Evolutionary conservation across 192 early-diverging fungal genomes (phyloP), one percentile per base, ranked within the genome.

Genomic region (Coemansia sp.): DNA sequence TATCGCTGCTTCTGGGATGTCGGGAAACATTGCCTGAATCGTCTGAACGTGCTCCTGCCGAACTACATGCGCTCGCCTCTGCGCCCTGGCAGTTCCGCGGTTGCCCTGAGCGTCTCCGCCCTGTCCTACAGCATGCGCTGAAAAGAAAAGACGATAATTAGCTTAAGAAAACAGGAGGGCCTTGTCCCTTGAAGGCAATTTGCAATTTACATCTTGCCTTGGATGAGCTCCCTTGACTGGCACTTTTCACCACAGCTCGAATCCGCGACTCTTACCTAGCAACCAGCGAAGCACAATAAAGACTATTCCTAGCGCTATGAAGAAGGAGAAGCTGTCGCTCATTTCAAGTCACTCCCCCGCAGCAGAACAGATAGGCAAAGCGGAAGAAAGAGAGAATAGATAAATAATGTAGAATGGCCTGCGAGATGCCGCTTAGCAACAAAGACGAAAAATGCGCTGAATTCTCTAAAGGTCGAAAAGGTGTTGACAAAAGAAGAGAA

Each of bases 1-100:
- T 52, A 94, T 89, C 28, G 90, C 86, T 20, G 87, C 82, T 20
- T 85, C 83, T 5, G 89, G 87, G 39, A 92, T 88, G 60, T 90
- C 79, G 7, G 92, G 92, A 53, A 94, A 94, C 92, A 94, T 92
- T 9, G 85, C 67, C 58, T 83, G 85, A 7, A 93, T 89, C 11
- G 83, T 85, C 58, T 88, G 86, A 18, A 91, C 82, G 77, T 72
- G 69, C 36, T 78, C 70, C n/a, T 49, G 66, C 28, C 75, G 62
- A n/a, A 78, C 75, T n/a, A 61, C 46, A 34, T 72, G 64, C 49
- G 57, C 11, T 39, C 66, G 75, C 10, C 75, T 67, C 53, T 62
- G 65, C 6, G 19, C 28, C 50, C 75, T 63, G 14, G 53, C 58
- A 7, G 57, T 57, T 1, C 51, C 47, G 18, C 35, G 55, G 11